Evolutionary conservation across 179 eudicot species (phyloP).

Genomic region (Nepenthes alata): DNA sequence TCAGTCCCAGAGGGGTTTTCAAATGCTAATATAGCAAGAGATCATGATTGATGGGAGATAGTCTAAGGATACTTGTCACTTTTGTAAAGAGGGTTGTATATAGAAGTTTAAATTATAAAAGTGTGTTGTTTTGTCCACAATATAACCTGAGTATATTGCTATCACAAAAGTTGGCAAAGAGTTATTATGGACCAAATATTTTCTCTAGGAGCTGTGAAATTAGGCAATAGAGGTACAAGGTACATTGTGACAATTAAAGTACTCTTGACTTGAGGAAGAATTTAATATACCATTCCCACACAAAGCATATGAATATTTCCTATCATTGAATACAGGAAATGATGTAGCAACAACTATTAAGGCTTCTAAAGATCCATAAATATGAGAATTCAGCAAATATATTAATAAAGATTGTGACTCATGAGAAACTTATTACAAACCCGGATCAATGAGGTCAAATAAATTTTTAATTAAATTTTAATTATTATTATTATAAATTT

Average conservation of each 20-base stretch:
- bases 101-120: not conserved
- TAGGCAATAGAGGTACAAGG: not conserved
- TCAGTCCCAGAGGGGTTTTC: not conserved
- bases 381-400: not conserved
- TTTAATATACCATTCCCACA: not conserved
- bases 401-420: constrained; percentile 1
- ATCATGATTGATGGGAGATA: not conserved
- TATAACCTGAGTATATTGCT: not conserved
- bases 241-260: not conserved
- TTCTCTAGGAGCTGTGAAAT: not conserved
- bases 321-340: not conserved
- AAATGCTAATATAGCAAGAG: not conserved
- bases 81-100: not conserved
- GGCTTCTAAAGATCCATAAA: not conserved
- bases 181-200: not conserved
- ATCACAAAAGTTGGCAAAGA: not conserved
- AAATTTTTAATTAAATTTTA: too few species aligned
- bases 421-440: too few species aligned
- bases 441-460: too few species aligned
- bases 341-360: not conserved
- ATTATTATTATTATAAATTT: too few species aligned
- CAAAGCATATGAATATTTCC: not conserved
- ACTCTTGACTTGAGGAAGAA: not conserved
- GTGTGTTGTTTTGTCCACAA: not conserved
- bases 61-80: not conserved